phyloP scores from a whole-genome alignment of 805 yeast genomes.

The Metschnikowia kunwiensis region DNA sequence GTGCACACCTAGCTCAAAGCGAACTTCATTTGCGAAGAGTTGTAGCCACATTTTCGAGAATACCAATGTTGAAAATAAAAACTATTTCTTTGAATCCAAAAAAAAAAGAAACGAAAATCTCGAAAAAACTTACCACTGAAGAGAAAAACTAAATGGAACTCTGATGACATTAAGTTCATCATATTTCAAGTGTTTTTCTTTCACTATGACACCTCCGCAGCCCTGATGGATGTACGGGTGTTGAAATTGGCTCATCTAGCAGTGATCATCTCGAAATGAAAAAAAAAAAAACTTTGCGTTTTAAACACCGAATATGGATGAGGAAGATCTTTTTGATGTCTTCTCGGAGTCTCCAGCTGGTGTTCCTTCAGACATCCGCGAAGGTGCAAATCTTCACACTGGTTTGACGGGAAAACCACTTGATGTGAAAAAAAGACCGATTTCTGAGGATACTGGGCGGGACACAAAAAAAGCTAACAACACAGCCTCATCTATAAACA shows the following conservation, averaged over 20 bases:
- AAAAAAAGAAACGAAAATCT: no score
- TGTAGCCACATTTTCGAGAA: no score
- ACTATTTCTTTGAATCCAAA: no score
- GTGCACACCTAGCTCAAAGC: no score
- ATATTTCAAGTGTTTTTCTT: no score
- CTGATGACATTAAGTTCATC: no score
- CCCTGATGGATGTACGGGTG: constrained; percentile 9
- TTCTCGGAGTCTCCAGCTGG: constrained; percentile 53
- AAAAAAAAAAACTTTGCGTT: background rate
- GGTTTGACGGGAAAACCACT: background rate
- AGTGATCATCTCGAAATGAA: constrained; percentile 1
- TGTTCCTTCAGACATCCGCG: constrained; percentile 22
- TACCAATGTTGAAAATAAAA: no score
- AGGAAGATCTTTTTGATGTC: constrained; percentile 60
- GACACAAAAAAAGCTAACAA: constrained; percentile 5
- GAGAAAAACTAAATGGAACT: no score
- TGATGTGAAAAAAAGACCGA: constrained; percentile 4
- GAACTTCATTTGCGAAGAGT: no score
- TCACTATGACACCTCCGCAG: no score
- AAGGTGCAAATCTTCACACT: background rate
- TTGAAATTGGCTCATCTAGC: background rate
- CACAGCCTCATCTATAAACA: constrained; percentile 25
- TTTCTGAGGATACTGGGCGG: constrained; percentile 1
- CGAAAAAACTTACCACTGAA: no score
- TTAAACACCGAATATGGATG: constrained; percentile 26